Evolutionary conservation across 345 rosid genomes (phyloP), one percentile per base, ranked within the genome.

Genomic region (Adansonia digitata): DNA sequence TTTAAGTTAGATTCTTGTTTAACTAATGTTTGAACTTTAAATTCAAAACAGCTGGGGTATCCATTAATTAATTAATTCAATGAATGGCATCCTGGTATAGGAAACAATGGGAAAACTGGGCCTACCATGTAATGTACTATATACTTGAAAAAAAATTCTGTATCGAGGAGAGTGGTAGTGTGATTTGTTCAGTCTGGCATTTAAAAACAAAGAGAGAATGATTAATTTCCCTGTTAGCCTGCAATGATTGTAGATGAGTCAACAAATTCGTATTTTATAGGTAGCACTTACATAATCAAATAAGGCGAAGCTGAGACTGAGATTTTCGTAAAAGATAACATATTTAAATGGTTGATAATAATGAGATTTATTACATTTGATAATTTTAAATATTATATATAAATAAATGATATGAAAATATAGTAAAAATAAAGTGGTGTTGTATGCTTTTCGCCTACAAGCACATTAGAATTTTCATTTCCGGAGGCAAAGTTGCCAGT

Each of bases 221-320:
- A 48, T n/a, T n/a, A n/a, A n/a, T 48, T 48, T 29, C 73, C 43
- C 52, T 18, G 43, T 48, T 48, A 48, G 73, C 10, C 42, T 69
- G 26, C 59, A 69, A 69, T 48, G 73, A 69, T 69, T 18, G 72
- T 69, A n/a, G 42, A 10, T 48, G 59, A 48, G 73, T 69, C 73
- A 69, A 69, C 42, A 48, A 69, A 69, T 17, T 48, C 26, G 22
- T 69, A 49, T 69, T 49, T 48, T 69, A 48, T 31, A 31, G 39
- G 73, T 69, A 18, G 2, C 53, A 67, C 26, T 17, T 1, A 5
- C 43, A 69, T 4, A 69, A 69, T 42, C 42, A 29, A 69, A 48
- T 29, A 8, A 46, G 42, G 51, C n/a, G 52, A 13, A 14, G 35
- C 52, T 42, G 53, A 17, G 40, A 69, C 57, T 69, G 56, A 69